These are phyloP conservation scores for Sordariomycetes sp. DNA, from an alignment of 2,329 filamentous ascomycete genomes.

Conservation along the genomic window DNA sequence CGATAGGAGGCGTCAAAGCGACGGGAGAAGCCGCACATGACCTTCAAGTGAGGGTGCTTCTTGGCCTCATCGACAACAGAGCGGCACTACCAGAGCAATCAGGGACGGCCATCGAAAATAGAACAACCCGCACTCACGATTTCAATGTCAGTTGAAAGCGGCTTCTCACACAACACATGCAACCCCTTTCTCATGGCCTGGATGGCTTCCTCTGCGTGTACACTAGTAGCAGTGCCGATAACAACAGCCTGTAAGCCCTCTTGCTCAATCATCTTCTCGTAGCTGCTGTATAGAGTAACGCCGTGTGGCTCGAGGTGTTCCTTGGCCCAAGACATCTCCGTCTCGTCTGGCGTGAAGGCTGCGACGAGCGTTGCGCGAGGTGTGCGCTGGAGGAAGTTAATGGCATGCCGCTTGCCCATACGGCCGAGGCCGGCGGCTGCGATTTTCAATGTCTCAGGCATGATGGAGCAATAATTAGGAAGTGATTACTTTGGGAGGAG, in stretches of 20 bases:
- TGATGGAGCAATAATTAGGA: neutral
- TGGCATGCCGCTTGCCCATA: conserved; percentile 41
- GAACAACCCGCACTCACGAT: too few species aligned
- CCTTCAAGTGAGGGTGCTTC: conserved; percentile 50
- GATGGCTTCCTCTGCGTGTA: conserved; percentile 48
- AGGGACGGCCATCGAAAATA: too few species aligned
- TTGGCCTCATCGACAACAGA: conserved; percentile 48
- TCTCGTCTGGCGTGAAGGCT: conserved; percentile 34
- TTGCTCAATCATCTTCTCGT: conserved; percentile 37
- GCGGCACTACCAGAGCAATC: too few species aligned
- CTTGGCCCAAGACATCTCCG: conserved; percentile 33
- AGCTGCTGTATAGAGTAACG: conserved; percentile 33
- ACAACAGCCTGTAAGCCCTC: conserved; percentile 27
- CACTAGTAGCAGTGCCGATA: conserved; percentile 34
- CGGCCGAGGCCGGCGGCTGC: conserved; percentile 40
- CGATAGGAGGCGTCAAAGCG: conserved; percentile 57
- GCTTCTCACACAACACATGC: conserved; percentile 53
- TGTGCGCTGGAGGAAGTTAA: conserved; percentile 33
- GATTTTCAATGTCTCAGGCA: conserved; percentile 24
- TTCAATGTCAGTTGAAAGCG: conserved; percentile 47
- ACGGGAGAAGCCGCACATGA: conserved; percentile 37
- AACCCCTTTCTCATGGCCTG: conserved; percentile 43
- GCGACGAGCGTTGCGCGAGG: conserved; percentile 39
- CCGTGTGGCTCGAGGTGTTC: conserved; percentile 27
- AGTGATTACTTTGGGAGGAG: too few species aligned